Evolutionary conservation across 1,284 basidiomycete genomes (phyloP), one percentile per base, ranked within the genome.

Genomic region (Apiotrichum gracile): DNA sequence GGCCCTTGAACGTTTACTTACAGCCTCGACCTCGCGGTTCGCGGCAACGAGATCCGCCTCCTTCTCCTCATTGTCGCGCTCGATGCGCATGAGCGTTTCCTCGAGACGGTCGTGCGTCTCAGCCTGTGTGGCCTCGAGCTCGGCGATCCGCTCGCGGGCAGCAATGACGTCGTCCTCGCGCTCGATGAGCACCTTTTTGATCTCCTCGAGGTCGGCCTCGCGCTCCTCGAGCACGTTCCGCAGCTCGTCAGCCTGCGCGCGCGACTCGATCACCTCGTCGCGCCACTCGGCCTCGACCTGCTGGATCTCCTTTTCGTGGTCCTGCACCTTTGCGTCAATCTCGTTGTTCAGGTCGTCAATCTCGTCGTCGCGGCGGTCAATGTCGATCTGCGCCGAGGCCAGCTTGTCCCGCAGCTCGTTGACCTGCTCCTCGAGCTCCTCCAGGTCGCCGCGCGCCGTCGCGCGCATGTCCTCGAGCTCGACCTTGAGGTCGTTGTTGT

Each of bases 21-120:
- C 73, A 61, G 82, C 83, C 73, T 90, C 83, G 29, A 94, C 82
- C 41, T 87, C 85, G 24, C 81, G 77, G 63, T 87, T 87, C 17
- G 86, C 79, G 31, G 79, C 79, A 5, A 72, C 46, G 5, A 73
- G 58, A 54, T 76, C 74, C 5, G 62, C 67, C 24, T 76, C 72
- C 56, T 70, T 73, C 42, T 70, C 71, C 3, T 55, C 65, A 41
- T 70, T 68, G 50, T 76, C 73, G 38, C 58, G 44, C 55, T 76
- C 70, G 41, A 74, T 70, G 49, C 65, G 62, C 42, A 58, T 59
- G 24, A 76, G 49, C 12, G 71, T 74, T 41, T 70, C 68, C 47
- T 72, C 69, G 6, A 74, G 62, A 14, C 69, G 60, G 37, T 75
- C 75, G 24, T 68, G 64, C 9, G 67, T 70, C 39, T 70, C 68